Evolutionary conservation across 1,284 basidiomycete genomes (phyloP), one percentile per base, ranked within the genome.

Genomic region (Stereum hirsutum): DNA sequence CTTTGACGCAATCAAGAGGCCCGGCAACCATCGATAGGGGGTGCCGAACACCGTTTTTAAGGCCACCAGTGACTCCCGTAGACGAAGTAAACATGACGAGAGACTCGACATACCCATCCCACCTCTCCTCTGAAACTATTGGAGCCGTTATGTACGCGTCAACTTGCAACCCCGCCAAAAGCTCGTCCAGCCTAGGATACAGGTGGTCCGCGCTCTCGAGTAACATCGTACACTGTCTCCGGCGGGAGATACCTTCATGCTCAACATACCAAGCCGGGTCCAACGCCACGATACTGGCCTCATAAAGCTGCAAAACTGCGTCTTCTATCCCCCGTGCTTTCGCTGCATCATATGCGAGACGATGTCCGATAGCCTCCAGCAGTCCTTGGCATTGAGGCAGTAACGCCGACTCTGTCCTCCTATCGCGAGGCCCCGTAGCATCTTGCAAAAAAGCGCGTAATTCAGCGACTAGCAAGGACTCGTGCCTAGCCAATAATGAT

Each of bases 341-440:
- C 0, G 70, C 70, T 0, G 70, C 66, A n/a, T 72, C 71, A 49
- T 70, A 72, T 8, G 69, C 67, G 55, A 74, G 65, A 2, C 69
- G 62, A 49, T 68, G 61, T 2, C 70, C 71, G 37, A 72, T 67
- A 6, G 65, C 64, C 43, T 68, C 59, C 19, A 70, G 57, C 14
- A 69, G 49, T 1, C 55, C 47, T 23, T 57, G 54, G 53, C 65
- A 68, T 11, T 54, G 56, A 0, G 69, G 70, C 12, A 70, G 61
- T 19, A 69, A 41, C n/a, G n/a, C n/a, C n/a, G n/a, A n/a, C n/a
- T n/a, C n/a, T n/a, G n/a, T n/a, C n/a, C n/a, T n/a, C n/a, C n/a
- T n/a, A n/a, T n/a, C n/a, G n/a, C n/a, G n/a, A n/a, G n/a, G n/a
- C n/a, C n/a, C n/a, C n/a, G n/a, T n/a, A n/a, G n/a, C n/a, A n/a